Base-by-base conservation (phyloP, 2,329 filamentous ascomycete genomes). In the Xylaria arbuscula region DNA sequence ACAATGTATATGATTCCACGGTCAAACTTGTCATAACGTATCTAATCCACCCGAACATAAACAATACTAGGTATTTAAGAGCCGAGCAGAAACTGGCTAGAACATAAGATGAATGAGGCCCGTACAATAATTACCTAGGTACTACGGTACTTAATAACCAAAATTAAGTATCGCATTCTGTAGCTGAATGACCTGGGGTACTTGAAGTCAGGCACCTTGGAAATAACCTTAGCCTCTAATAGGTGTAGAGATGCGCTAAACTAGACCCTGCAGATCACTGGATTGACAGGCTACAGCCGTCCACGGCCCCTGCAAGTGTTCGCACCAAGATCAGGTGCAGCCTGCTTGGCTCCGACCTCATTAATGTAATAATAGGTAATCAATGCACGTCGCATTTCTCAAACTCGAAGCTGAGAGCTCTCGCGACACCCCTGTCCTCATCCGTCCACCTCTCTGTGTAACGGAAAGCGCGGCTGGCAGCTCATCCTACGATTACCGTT, bases 231-330 rank as follows among this genome's bases (percentile, higher is more conserved):
- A 28, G 28, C 28, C 2, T 28, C 5, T 28, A 38, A 15, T 32
- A 32, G 36, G 28, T 40, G 22, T 13, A 42, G 3, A 22, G 17
- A 42, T 57, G 48, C 67, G 60, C 67, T 67, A 70, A 57, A 64
- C 32, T 58, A 42, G 67, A 70, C 64, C 67, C 67, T 70, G 64
- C 60, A 70, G 61, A 60, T 58, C 56, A 55, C 59, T 67, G 56
- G 61, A 66, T 38, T n/a, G 47, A 50, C 59, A 64, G 36, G 54
- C 54, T 17, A 42, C 42, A 38, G 53, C 24, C n/a, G 36, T 36
- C 58, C n/a, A 42, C 17, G 32, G 40, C 19, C n/a, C 54, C 19
- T 28, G 50, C 61, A 50, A 24, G 28, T 10, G 15, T 32, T 60
- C 28, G 38, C 50, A 55, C 61, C 60, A 64, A 64, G 45, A 38